Base-by-base conservation (phyloP, 2,329 filamentous ascomycete species). In the Xylaria sp. region DNA sequence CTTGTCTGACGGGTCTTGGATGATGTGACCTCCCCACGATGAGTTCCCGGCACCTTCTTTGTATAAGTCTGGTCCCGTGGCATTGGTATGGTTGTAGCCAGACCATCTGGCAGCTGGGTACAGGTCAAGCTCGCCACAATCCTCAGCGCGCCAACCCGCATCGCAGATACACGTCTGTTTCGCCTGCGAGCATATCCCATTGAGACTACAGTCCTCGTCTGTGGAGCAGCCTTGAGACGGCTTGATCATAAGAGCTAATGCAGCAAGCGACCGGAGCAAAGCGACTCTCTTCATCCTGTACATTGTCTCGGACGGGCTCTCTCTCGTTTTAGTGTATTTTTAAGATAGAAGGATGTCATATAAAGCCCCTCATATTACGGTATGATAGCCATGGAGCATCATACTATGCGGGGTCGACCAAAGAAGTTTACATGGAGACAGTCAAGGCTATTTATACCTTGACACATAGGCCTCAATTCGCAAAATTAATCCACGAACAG, bases 21-120 rank as follows among this genome's bases (percentile, higher is more conserved):
- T 62, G 41, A 86, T 84, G 13, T 80, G 80, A 0, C 82, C 82
- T 15, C 84, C 83, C 85, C 84, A 86, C 0, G 84, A 85, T 0
- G 84, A 84, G 57, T 82, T 84, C 3, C 76, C 74, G 1, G 73
- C 76, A 10, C 73, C 71, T 37, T 68, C 59, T 66, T 70, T 73
- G 54, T 78, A 78, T 63, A 73, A 75, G 57, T 76, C 74, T 0
- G 75, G 72, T 5, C 70, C 59, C 4, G 76, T 76, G 7, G 73
- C 71, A 57, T 78, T 75, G 13, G 84, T 85, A 64, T 82, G 76
- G 69, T 86, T 86, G 72, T 86, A 86, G 0, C 84, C 84, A 0
- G 79, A 80, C 52, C 77, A 74, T 44, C 79, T 74, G 3, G 76
- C 79, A 0, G 81, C 83, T 0, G 84, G 83, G 1, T 76, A 77